Evolutionary conservation across 2,329 filamentous ascomycete genomes (phyloP).

Genomic region (Ophiosphaerella narmari): DNA sequence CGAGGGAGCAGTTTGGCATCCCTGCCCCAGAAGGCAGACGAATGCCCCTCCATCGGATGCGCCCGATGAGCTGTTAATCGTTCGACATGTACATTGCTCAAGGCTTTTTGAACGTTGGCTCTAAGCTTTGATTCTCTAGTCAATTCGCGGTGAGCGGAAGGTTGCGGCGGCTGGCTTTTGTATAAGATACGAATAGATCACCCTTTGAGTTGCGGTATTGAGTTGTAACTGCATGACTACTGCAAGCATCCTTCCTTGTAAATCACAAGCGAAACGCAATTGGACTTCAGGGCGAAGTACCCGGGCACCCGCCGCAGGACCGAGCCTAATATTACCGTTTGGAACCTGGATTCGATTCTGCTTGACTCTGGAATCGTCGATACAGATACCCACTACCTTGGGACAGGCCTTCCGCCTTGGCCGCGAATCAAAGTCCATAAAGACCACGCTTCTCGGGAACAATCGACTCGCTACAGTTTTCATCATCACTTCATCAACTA

Average conservation of each 20-base stretch:
- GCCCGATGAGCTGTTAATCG: constrained; percentile 32
- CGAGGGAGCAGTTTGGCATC: constrained; percentile 11
- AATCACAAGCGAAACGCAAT: constrained; percentile 25
- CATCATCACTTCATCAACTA: not conserved
- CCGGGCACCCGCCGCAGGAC: constrained; percentile 18
- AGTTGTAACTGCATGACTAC: constrained; percentile 23
- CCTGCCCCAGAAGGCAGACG: constrained; percentile 13
- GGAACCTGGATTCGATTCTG: constrained; percentile 7
- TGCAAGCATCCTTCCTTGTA: constrained; percentile 24
- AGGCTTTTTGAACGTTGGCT: constrained; percentile 7
- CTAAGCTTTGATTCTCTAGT: constrained; percentile 9
- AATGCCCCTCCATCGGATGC: constrained; percentile 20
- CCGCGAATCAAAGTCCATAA: not conserved
- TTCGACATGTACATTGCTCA: constrained; percentile 20
- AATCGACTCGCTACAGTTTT: not conserved
- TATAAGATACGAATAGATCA: constrained; percentile 19
- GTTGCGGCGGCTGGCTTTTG: constrained; percentile 9
- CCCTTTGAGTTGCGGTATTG: constrained; percentile 22
- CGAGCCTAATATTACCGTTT: constrained; percentile 21
- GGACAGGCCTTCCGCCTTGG: constrained; percentile 4
- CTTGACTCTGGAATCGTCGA: constrained; percentile 30
- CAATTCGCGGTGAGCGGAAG: constrained; percentile 22
- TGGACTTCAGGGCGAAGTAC: constrained; percentile 16
- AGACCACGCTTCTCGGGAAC: not conserved
- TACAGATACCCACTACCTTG: constrained; percentile 16